A percentile compares a stretch with the other conserved stretches of the same genome.
Evolutionary conservation across 352 stramenopile species (phyloP).

Genomic region (Globisporangium ultimum): DNA sequence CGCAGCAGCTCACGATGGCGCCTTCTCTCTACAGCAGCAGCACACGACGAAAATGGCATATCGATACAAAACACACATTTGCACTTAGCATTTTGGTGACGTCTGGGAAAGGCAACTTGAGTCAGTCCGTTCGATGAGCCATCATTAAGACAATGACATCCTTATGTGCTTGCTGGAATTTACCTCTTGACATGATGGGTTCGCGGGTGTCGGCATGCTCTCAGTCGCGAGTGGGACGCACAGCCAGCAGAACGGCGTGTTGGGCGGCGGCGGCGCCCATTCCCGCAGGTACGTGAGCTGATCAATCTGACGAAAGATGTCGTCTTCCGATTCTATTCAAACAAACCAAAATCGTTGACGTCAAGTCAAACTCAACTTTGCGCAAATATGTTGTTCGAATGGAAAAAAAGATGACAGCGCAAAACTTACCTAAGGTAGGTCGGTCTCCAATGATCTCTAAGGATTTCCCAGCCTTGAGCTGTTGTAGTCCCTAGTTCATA

Average conservation of each 20-base stretch:
- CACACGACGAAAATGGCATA: no score
- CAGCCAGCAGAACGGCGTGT: conserved; percentile 32
- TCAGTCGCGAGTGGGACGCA: conserved; percentile 1
- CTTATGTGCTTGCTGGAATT: no score
- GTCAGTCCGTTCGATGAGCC: no score
- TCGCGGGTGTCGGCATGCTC: no score
- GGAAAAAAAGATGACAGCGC: background rate
- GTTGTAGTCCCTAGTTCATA: conserved; percentile 35
- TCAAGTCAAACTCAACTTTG: background rate
- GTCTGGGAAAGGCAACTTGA: no score
- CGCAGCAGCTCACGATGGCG: no score
- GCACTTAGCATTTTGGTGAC: no score
- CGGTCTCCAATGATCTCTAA: conserved; percentile 45
- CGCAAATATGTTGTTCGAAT: no score
- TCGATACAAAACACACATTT: no score
- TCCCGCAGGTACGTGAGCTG: conserved; percentile 52
- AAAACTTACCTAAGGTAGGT: conserved; percentile 33
- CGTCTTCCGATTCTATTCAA: conserved; percentile 61
- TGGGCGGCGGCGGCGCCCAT: conserved; percentile 34
- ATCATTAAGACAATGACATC: no score
- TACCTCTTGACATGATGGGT: background rate
- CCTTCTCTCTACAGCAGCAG: no score
- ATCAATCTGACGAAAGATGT: conserved; percentile 75
- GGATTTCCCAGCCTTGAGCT: conserved; percentile 41
- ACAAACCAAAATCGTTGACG: background rate